phyloP scores from a whole-genome alignment of 2,329 filamentous ascomycete species.

The Trichoderma sp. region DNA sequence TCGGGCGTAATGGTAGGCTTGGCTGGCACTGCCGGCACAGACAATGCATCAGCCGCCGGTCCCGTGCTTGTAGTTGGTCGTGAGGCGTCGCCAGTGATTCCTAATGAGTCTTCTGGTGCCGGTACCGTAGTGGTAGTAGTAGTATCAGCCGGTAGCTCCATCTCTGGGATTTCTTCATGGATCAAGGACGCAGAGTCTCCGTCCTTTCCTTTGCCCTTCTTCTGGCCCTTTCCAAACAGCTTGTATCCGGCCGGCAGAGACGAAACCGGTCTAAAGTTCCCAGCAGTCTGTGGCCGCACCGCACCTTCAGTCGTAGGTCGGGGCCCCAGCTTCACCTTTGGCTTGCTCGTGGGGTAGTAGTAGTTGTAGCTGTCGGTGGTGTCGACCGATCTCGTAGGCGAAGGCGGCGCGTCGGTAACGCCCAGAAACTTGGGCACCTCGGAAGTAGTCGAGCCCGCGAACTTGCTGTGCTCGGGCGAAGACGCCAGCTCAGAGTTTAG shows the following conservation, averaged over 20 bases:
- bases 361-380: conserved; percentile 47
- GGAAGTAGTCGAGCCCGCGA: conserved; percentile 43
- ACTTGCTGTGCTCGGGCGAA: conserved; percentile 48
- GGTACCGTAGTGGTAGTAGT: conserved; percentile 34
- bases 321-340: conserved; percentile 86
- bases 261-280: conserved; percentile 67
- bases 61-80: conserved; percentile 47
- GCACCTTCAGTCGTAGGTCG: conserved; percentile 69
- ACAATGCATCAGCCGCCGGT: conserved; percentile 40
- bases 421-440: conserved; percentile 54
- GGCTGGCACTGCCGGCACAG: conserved; percentile 39
- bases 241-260: conserved; percentile 80
- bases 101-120: conserved; percentile 32
- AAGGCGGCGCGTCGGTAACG: conserved; percentile 42
- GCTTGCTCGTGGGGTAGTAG: conserved; percentile 56
- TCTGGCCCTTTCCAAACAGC: conserved; percentile 57
- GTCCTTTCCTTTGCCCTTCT: conserved; percentile 40
- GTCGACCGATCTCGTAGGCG: conserved; percentile 44
- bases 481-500: conserved; percentile 52
- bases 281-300: conserved; percentile 59
- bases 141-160: conserved; percentile 32
- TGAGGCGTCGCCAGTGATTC: conserved; percentile 23
- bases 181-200: conserved; percentile 25
- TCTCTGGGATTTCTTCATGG: conserved; percentile 37
- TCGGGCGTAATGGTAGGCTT: conserved; percentile 71